Base-by-base conservation (phyloP, 2,329 filamentous ascomycete species). In the Dothistroma pini region DNA sequence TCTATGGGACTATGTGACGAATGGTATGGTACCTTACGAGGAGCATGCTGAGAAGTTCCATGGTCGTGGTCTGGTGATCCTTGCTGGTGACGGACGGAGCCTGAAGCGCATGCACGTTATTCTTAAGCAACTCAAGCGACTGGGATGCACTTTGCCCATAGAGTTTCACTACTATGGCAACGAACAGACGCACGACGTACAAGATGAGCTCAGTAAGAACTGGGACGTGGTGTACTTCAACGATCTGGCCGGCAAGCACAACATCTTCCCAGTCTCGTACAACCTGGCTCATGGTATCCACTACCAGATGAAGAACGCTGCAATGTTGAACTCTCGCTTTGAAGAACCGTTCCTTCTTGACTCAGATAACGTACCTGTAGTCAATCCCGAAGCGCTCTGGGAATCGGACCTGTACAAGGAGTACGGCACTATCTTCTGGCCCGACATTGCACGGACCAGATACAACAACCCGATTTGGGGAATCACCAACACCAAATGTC, bases 401-500 rank as follows among this genome's bases (percentile, higher is more conserved):
- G 67, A 73, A 35, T 73, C 72, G 4, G 38, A 63, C 5, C 52
- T 59, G 12, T 70, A 69, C 51, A 66, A 69, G 35, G 68, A 72
- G 56, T 74, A 68, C 60, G 73, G 73, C 58, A 71, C 71, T 19
- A 56, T 75, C 21, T 76, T 76, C 65, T 76, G 74, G 73, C 75
- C 74, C 14, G 75, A 76, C 56, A 74, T 75, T 57, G 68, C 73
- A 21, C 74, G 74, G 14, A 75, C 73, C 6, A 68, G 69, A n/a
- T 57, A 60, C 14, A 61, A 71, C 16, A 70, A 72, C 51, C 70
- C 70, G 0, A 68, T 71, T 32, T 75, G 73, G 71, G 67, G 71
- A 49, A 75, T 75, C 61, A 74, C 72, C 9, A 75, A 75, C 64
- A 75, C 74, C 7, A n/a, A 59, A 8, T 76, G 73, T 57, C 68